Evolutionary conservation across 257 asterid genomes (phyloP), one percentile per base, ranked within the genome.

Genomic region (Striga asiatica): DNA sequence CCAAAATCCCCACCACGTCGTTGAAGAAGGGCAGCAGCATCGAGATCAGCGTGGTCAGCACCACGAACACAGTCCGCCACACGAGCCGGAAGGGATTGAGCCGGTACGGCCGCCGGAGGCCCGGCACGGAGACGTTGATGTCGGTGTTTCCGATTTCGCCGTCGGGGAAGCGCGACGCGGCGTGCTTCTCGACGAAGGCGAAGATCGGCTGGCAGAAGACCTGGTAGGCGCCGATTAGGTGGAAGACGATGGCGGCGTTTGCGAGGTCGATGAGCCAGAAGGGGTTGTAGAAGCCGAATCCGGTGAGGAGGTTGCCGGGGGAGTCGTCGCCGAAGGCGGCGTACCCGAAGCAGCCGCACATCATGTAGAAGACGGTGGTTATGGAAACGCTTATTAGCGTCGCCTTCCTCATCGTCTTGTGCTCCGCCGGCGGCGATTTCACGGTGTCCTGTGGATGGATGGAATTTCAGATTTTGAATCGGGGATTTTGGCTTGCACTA

Each of bases 271-370:
- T 20, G 23, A 41, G 85, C 97, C 96, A 89, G 55, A 65, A 85
- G 0, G 97, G 95, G 61, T 89, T 78, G 71, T 70, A 89, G 72
- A 85, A 89, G 6, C 95, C 97, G 48, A 89, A 89, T 0, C 95
- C 97, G 3, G 97, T 89, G 1, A 89, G 69, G 8, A 89, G 85
- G 52, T 85, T 89, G 31, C 89, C 94, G 0, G 95, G 97, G 25
- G 97, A 65, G 18, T 56, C 55, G 71, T 89, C 96, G 1, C 97
- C 97, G 17, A 85, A 89, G 13, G 97, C 93, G 1, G 97, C 97
- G 47, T 85, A 85, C 25, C 97, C 97, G 41, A 81, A 77, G 53
- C 92, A 81, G 11, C 97, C 96, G 16, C 97, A 89, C 0, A 76
- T 66, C 93, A 89, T 78, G 86, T 89, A 89, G 86, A 89, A 89